Evolutionary conservation across 23 red algal species (phyloP).

Genomic region (Porphyridium purpureum): DNA sequence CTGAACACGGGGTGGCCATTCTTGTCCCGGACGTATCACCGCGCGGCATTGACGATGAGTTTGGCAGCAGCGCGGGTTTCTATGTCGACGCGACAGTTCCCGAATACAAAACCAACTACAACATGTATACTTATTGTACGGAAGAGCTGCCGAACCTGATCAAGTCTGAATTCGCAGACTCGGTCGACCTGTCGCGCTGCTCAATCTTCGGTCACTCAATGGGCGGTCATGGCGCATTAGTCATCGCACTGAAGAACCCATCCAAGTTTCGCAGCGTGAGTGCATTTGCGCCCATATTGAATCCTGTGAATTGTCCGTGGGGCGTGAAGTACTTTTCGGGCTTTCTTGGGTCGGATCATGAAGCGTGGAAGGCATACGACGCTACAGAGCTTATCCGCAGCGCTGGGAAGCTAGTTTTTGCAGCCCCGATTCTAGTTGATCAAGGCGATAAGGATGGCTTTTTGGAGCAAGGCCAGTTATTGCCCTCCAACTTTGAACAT

Average conservation of each 20-base stretch:
- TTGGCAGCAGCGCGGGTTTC: conserved; percentile 91
- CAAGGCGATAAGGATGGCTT: conserved; percentile 79
- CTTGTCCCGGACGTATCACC: conserved; percentile 79
- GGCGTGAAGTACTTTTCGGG: conserved; percentile 65
- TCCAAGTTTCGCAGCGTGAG: conserved; percentile 37
- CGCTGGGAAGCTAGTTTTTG: not conserved
- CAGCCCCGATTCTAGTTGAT: conserved; percentile 45
- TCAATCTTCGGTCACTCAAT: conserved; percentile 88
- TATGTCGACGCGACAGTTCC: conserved; percentile 67
- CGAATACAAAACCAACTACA: conserved; percentile 43
- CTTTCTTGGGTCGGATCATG: conserved; percentile 54
- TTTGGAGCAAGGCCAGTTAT: conserved; percentile 49
- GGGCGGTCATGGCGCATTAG: conserved; percentile 90
- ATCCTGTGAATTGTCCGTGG: conserved; percentile 73
- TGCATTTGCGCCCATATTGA: conserved; percentile 81
- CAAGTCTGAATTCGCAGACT: conserved; percentile 3
- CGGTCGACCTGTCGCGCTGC: conserved; percentile 5
- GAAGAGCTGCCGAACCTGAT: conserved; percentile 24
- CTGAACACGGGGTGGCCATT: conserved; percentile 24
- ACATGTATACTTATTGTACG: conserved; percentile 61
- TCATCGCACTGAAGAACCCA: conserved; percentile 43
- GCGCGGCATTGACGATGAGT: conserved; percentile 83
- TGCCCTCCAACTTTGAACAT: conserved; percentile 33
- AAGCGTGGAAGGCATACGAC: conserved; percentile 41
- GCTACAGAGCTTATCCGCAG: conserved; percentile 37